These are phyloP conservation scores for Umbelopsis sp. DNA, from an alignment of 371 early-diverging fungal genomes.

Conservation along the genomic window DNA sequence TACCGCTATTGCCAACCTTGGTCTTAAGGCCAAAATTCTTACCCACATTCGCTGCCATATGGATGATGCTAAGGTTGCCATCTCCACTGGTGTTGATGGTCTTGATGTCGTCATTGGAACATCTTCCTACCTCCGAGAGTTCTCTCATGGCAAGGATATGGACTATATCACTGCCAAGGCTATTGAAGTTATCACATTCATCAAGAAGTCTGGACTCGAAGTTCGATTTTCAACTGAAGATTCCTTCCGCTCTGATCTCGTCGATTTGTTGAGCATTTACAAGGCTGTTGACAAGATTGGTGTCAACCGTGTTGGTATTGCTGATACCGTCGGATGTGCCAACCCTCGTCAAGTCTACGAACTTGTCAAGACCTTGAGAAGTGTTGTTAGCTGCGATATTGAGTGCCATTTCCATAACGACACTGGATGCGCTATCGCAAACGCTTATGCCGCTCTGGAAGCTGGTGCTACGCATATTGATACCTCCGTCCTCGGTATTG, in stretches of 20 bases:
- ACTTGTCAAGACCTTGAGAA: slow-evolving; percentile 90
- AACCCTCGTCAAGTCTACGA: slow-evolving; percentile 97
- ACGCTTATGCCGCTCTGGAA: slow-evolving; percentile 94
- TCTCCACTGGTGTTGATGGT: slow-evolving; percentile 95
- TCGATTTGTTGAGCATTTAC: slow-evolving; percentile 93
- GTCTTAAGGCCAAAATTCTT: slow-evolving; percentile 95
- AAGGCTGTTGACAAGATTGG: slow-evolving; percentile 93
- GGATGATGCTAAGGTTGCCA: slow-evolving; percentile 95
- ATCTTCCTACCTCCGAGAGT: slow-evolving; percentile 89
- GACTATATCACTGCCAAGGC: slow-evolving; percentile 92
- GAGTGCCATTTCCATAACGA: slow-evolving; percentile 99
- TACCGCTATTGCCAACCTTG: slow-evolving; percentile 85
- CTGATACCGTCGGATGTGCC: slow-evolving; percentile 98
- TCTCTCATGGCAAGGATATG: slow-evolving; percentile 98
- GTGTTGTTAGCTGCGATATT: slow-evolving; percentile 95
- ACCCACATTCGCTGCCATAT: slow-evolving; percentile 97
- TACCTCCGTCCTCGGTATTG: slow-evolving; percentile 96
- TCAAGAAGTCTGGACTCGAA: slow-evolving; percentile 93
- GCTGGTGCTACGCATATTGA: slow-evolving; percentile 98
- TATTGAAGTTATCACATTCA: slow-evolving; percentile 91
- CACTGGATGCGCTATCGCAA: slow-evolving; percentile 98
- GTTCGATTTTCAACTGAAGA: slow-evolving; percentile 97
- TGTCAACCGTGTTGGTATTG: slow-evolving; percentile 97
- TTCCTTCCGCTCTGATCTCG: slow-evolving; percentile 94
- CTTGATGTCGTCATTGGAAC: slow-evolving; percentile 97